Conservation (phyloP, 202 grass and related monocot species). For the Panicum virgatum region DNA sequence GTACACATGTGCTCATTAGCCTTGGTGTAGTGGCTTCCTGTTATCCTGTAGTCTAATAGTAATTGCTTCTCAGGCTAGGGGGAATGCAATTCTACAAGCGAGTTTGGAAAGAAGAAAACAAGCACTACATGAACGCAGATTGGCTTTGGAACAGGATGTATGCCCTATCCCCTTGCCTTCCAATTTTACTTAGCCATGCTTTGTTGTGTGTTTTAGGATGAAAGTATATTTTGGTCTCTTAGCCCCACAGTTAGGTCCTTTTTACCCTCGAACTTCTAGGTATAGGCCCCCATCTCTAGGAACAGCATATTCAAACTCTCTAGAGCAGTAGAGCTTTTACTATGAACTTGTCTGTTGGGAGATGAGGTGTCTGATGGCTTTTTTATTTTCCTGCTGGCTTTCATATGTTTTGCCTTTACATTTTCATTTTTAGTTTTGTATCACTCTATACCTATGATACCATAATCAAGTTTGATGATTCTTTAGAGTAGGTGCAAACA, state of each 20-base stretch:
- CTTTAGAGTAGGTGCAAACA: conserved; percentile 6
- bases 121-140: conserved; percentile 93
- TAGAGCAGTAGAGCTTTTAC: conserved; percentile 10
- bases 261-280: conserved; percentile 33
- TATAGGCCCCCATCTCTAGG: neutral
- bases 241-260: neutral
- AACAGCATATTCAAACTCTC: neutral
- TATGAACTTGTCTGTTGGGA: neutral
- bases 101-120: conserved; percentile 99
- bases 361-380: neutral
- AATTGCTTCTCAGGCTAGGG: conserved; percentile 70
- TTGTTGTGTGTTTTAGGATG: conserved; percentile 21
- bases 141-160: conserved; percentile 99
- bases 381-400: neutral
- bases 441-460: neutral
- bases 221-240: neutral
- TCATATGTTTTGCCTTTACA: neutral
- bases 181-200: conserved; percentile 26
- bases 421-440: neutral
- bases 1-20: conserved; percentile 1
- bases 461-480: conserved; percentile 10
- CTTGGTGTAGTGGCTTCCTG: conserved; percentile 31
- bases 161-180: conserved; percentile 46
- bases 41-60: conserved; percentile 34
- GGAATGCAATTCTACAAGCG: conserved; percentile 96